These are phyloP conservation scores for Anacardium occidentale DNA, from an alignment of 345 rosid genomes.

Conservation along the genomic window DNA sequence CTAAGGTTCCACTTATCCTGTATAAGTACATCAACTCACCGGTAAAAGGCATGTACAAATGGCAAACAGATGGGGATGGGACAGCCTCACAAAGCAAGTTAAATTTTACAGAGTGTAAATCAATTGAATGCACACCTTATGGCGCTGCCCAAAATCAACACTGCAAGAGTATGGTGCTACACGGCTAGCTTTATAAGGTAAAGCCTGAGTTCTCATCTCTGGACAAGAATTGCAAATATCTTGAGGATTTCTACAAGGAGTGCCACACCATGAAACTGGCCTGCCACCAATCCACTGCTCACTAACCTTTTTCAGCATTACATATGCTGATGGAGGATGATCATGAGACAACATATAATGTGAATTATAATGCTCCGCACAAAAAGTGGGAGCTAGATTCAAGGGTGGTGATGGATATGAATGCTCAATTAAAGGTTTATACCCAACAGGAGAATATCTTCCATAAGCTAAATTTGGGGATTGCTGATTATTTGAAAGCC, in stretches of 20 bases:
- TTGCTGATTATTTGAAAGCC: constrained; percentile 48
- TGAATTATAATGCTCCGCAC: constrained; percentile 68
- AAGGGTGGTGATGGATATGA: constrained; percentile 47
- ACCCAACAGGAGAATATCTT: constrained; percentile 26
- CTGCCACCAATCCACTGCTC: constrained; percentile 46
- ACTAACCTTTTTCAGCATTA: constrained; percentile 39
- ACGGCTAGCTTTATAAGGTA: constrained; percentile 34
- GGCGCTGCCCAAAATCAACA: constrained; percentile 39
- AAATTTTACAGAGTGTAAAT: background rate
- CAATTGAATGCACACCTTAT: constrained; percentile 40
- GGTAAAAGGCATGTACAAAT: background rate
- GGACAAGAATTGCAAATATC: constrained; percentile 48
- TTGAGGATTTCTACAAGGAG: constrained; percentile 37
- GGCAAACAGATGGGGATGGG: background rate
- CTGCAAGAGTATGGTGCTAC: constrained; percentile 33
- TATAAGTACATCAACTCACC: background rate
- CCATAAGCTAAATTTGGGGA: constrained; percentile 35
- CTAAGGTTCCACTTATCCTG: constrained; percentile 31
- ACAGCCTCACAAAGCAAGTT: background rate
- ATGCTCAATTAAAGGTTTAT: constrained; percentile 42
- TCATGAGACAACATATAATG: constrained; percentile 57
- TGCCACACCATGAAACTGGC: constrained; percentile 36
- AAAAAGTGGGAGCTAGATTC: constrained; percentile 46
- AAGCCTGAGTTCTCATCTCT: constrained; percentile 38
- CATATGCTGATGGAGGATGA: constrained; percentile 40